A percentile compares a stretch with the other conserved stretches of the same genome.
Evolutionary conservation across 2,329 filamentous ascomycete species (phyloP).

Genomic region (Monosporascus cannonballus): DNA sequence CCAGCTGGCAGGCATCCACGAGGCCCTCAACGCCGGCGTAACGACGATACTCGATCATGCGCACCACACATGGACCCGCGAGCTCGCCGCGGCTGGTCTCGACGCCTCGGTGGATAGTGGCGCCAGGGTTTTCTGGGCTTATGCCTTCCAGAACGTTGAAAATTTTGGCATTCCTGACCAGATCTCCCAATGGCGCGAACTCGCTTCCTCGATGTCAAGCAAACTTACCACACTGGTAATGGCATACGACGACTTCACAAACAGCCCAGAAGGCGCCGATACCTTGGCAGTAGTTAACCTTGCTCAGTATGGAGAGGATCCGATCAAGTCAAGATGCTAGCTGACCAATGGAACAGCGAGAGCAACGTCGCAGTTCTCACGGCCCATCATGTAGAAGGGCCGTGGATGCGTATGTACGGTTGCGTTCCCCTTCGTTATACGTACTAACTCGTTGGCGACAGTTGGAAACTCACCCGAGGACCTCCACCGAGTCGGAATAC

Average conservation of each 20-base stretch:
- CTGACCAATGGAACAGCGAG: too few species aligned
- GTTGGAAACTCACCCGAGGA: constrained; percentile 33
- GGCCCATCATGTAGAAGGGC: constrained; percentile 24
- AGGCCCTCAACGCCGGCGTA: constrained; percentile 46
- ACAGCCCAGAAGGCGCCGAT: too few species aligned
- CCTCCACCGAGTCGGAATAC: constrained; percentile 28
- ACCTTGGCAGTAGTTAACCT: too few species aligned
- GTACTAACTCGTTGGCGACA: neutral
- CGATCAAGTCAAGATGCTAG: too few species aligned
- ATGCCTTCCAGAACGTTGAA: constrained; percentile 32
- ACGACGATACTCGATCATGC: constrained; percentile 49
- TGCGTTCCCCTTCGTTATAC: neutral
- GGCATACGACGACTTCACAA: too few species aligned
- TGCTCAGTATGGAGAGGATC: too few species aligned
- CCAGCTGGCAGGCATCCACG: constrained; percentile 40
- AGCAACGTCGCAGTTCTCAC: too few species aligned
- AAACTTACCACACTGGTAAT: constrained; percentile 20
- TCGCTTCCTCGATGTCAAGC: constrained; percentile 23
- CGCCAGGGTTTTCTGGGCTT: constrained; percentile 41
- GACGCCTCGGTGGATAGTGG: constrained; percentile 42
- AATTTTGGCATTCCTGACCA: constrained; percentile 31
- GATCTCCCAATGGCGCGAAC: constrained; percentile 31
- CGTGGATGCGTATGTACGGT: constrained; percentile 28
- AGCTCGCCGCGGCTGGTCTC: constrained; percentile 36
- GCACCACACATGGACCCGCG: constrained; percentile 39